phyloP scores from a whole-genome alignment of 2,329 filamentous ascomycete genomes.

The Sarocladium kiliense region DNA sequence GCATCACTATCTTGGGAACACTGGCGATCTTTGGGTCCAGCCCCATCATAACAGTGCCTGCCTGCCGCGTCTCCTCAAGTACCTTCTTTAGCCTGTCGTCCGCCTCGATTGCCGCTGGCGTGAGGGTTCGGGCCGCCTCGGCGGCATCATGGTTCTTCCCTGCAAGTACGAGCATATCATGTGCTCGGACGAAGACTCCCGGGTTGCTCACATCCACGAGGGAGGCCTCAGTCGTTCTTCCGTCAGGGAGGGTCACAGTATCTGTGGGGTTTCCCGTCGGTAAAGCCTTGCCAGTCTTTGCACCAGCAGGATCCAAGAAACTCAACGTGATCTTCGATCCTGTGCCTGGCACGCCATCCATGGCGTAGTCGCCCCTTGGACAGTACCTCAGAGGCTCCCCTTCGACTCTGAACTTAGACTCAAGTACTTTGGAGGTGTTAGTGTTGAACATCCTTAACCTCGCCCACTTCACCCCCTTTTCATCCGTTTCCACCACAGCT shows the following conservation, averaged over 20 bases:
- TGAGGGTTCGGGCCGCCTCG: slow-evolving; percentile 41
- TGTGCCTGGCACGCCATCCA: slow-evolving; percentile 56
- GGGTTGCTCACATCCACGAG: slow-evolving; percentile 62
- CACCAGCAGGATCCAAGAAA: slow-evolving; percentile 55
- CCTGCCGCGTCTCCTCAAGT: slow-evolving; percentile 51
- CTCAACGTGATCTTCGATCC: slow-evolving; percentile 50
- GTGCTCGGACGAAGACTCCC: slow-evolving; percentile 54
- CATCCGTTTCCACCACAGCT: slow-evolving; percentile 14
- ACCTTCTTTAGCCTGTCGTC: slow-evolving; percentile 35
- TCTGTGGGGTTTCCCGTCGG: slow-evolving; percentile 51
- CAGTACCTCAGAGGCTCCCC: slow-evolving; percentile 35
- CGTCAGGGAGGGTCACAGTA: slow-evolving; percentile 32
- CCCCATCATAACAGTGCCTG: slow-evolving; percentile 57
- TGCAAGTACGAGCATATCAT: slow-evolving; percentile 26
- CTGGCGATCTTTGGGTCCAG: slow-evolving; percentile 41
- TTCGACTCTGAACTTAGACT: slow-evolving; percentile 48
- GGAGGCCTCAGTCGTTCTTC: slow-evolving; percentile 40
- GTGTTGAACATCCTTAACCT: slow-evolving; percentile 63
- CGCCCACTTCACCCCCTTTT: slow-evolving; percentile 25
- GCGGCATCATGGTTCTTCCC: neutral
- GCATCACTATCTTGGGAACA: slow-evolving; percentile 56
- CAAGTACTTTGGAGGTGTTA: slow-evolving; percentile 62
- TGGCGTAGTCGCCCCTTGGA: slow-evolving; percentile 44
- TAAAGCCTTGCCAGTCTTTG: slow-evolving; percentile 50
- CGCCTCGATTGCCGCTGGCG: slow-evolving; percentile 48